Conservation (phyloP, 1,139 yeast species). For the Candida dubliniensis region DNA sequence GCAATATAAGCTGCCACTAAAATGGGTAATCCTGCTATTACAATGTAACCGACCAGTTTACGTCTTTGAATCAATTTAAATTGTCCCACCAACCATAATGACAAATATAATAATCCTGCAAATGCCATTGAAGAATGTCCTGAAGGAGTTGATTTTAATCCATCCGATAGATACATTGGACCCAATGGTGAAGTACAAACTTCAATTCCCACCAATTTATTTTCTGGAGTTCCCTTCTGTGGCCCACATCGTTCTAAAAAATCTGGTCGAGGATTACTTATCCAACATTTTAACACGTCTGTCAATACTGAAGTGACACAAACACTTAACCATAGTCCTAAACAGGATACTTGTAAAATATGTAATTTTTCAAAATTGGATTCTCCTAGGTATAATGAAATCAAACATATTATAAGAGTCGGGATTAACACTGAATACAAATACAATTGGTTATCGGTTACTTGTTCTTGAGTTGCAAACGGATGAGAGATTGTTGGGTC, state of each 20-base stretch:
- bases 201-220: conserved; percentile 32
- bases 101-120: conserved; percentile 37
- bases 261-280: conserved; percentile 50
- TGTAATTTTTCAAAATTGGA: conserved; percentile 14
- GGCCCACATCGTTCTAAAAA: conserved; percentile 46
- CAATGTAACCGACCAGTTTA: neutral
- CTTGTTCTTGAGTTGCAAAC: conserved; percentile 44
- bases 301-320: conserved; percentile 25
- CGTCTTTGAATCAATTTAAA: conserved; percentile 19
- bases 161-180: conserved; percentile 31
- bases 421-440: conserved; percentile 27
- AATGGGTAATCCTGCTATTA: conserved; percentile 26
- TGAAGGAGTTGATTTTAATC: conserved; percentile 48
- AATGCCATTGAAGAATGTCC: conserved; percentile 50
- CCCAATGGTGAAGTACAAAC: conserved; percentile 47
- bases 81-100: conserved; percentile 45
- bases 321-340: conserved; percentile 27
- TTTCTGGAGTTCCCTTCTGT: conserved; percentile 26
- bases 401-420: conserved; percentile 15
- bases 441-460: conserved; percentile 31
- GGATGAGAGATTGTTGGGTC: conserved; percentile 46
- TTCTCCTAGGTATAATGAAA: conserved; percentile 9
- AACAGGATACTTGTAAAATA: conserved; percentile 22
- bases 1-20: conserved; percentile 38
- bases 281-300: conserved; percentile 47